phyloP scores from a whole-genome alignment of 169 alveolate genomes.

The Miamiensis avidus region DNA sequence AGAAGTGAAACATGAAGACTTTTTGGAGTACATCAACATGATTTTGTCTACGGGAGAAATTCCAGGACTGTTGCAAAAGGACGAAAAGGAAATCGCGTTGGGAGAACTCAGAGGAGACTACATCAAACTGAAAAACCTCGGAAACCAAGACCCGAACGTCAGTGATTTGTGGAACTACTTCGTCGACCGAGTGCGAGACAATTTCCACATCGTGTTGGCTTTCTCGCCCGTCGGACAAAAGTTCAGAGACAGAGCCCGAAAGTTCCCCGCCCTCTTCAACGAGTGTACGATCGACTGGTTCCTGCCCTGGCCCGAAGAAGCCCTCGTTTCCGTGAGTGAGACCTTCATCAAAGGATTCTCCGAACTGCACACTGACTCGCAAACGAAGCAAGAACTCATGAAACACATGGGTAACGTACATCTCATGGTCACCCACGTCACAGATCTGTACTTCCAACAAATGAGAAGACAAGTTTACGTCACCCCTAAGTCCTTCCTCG shows the following conservation, averaged over 20 bases:
- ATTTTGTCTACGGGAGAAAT: slow-evolving; percentile 95
- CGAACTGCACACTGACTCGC: slow-evolving; percentile 80
- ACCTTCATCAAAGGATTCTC: slow-evolving; percentile 86
- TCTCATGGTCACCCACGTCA: slow-evolving; percentile 88
- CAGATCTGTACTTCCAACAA: slow-evolving; percentile 91
- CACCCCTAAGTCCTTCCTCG: slow-evolving; percentile 96
- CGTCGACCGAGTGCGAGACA: slow-evolving; percentile 94
- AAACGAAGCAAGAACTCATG: slow-evolving; percentile 78
- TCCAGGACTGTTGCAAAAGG: slow-evolving; percentile 94
- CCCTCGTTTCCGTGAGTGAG: slow-evolving; percentile 93
- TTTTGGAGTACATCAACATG: slow-evolving; percentile 94
- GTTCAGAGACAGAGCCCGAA: slow-evolving; percentile 95
- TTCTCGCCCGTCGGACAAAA: slow-evolving; percentile 97
- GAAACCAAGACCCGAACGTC: slow-evolving; percentile 62
- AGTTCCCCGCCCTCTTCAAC: slow-evolving; percentile 97
- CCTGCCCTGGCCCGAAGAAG: slow-evolving; percentile 98
- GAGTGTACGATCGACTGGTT: slow-evolving; percentile 97
- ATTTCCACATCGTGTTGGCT: slow-evolving; percentile 93
- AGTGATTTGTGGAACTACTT: slow-evolving; percentile 85
- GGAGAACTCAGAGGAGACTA: slow-evolving; percentile 86
- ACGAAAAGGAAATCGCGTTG: slow-evolving; percentile 89
- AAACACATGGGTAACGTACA: slow-evolving; percentile 91
- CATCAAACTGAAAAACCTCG: slow-evolving; percentile 61
- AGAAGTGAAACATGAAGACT: slow-evolving; percentile 93
- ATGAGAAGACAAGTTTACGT: slow-evolving; percentile 97